These are phyloP conservation scores for Breviolum minutum DNA, from an alignment of 73 alveolate genomes.

Conservation along the genomic window DNA sequence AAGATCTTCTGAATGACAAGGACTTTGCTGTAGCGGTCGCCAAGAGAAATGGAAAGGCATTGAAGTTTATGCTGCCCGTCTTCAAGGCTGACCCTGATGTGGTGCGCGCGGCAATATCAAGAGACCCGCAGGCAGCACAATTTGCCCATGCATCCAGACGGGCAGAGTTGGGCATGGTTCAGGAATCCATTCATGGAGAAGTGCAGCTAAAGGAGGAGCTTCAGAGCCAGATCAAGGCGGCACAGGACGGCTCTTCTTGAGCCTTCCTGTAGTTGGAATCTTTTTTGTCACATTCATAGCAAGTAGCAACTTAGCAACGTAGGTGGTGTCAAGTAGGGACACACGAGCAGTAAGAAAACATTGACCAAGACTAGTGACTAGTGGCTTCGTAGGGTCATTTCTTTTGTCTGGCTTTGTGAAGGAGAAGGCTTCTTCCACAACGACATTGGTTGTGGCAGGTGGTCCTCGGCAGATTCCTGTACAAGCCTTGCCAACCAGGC, in stretches of 20 bases:
- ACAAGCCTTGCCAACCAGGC: constrained; percentile 38
- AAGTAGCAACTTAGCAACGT: too few relatives aligned
- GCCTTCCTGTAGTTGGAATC: too few relatives aligned
- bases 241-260: constrained; percentile 6
- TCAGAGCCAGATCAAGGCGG: constrained; percentile 57
- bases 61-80: constrained; percentile 68
- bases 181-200: constrained; percentile 58
- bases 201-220: constrained; percentile 81
- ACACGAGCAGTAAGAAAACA: too few relatives aligned
- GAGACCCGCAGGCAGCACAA: constrained; percentile 92
- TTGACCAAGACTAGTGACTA: too few relatives aligned
- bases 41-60: constrained; percentile 76
- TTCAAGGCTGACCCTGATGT: constrained; percentile 86
- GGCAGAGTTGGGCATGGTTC: constrained; percentile 56
- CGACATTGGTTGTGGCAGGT: background rate
- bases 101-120: constrained; percentile 76
- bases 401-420: background rate
- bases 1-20: constrained; percentile 71
- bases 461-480: constrained; percentile 64
- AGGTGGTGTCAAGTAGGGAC: too few relatives aligned
- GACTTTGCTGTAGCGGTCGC: constrained; percentile 91
- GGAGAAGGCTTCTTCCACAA: constrained; percentile 38
- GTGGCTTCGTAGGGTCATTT: background rate
- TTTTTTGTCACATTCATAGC: too few relatives aligned
- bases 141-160: constrained; percentile 84